Base-by-base conservation (phyloP, 495 filamentous ascomycete species). In the Alectoria sarmentosa region DNA sequence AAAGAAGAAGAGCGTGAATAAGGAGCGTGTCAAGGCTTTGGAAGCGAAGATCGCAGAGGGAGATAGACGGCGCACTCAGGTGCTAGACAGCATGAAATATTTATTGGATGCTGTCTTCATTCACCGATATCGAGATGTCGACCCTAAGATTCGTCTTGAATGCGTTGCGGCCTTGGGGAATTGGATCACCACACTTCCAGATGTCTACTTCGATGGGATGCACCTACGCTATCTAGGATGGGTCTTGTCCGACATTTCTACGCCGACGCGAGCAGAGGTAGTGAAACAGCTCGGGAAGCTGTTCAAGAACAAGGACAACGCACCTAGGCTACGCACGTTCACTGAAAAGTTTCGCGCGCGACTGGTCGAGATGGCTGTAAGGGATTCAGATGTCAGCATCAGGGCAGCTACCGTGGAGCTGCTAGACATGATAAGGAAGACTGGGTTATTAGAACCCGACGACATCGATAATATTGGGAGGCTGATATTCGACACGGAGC, bases 161-260 rank as follows among this genome's bases (percentile, higher is more conserved):
- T 96, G 91, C 70, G 83, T 96, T 54, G 82, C 86, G 60, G 90
- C 90, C 11, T 80, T 98, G 30, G 90, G 91, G 44, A 80, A 84
- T 38, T 98, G 94, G 94, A 91, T 98, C 69, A 81, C 83, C 67
- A 84, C 81, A 21, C 85, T 94, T 44, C 89, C 91, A 10, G 89
- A 92, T 48, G 79, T 88, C 58, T 98, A 96, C 77, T 90, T 96
- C 73, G 87, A 96, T 63, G 88, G 88, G 5, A 79, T 84, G 65
- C 95, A 96, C 72, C 78, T 98, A 49, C 89, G 94, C 39, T 98
- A 98, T 69, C 79, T 98, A 15, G 94, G 94, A 46, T 98, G 94
- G 63, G 86, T 94, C 64, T 80, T 98, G 32, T 92, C 92, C 4
- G 94, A 98, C 73, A 76, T 83, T 1, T 78, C 83, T 46, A 76